Conservation (phyloP, 495 filamentous ascomycete genomes). For the Acidomyces sp. region DNA sequence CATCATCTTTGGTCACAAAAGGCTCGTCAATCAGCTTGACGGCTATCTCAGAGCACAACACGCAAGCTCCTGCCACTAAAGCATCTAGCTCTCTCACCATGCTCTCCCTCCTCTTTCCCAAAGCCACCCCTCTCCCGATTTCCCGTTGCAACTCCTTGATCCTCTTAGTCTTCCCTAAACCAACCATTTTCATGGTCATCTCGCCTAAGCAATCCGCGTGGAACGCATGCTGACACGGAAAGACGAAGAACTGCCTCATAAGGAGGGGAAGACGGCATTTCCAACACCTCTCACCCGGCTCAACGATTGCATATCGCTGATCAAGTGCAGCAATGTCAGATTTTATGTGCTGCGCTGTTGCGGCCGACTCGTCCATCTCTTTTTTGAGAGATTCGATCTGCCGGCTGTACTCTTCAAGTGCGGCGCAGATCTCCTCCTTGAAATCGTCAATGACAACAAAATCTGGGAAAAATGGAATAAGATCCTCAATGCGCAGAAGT, state of each 20-base stretch:
- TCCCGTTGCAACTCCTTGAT: slow-evolving; percentile 75
- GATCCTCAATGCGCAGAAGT: slow-evolving; percentile 82
- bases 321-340: slow-evolving; percentile 72
- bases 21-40: slow-evolving; percentile 88
- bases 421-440: slow-evolving; percentile 92
- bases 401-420: slow-evolving; percentile 79
- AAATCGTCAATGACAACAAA: slow-evolving; percentile 99
- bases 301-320: slow-evolving; percentile 85
- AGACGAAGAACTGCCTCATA: slow-evolving; percentile 88
- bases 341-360: slow-evolving; percentile 79
- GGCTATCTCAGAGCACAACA: slow-evolving; percentile 85
- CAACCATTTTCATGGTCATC: slow-evolving; percentile 63
- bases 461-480: slow-evolving; percentile 97
- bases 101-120: slow-evolving; percentile 56
- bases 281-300: slow-evolving; percentile 89
- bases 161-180: slow-evolving; percentile 58
- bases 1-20: slow-evolving; percentile 60
- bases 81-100: slow-evolving; percentile 81
- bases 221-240: slow-evolving; percentile 95
- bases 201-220: slow-evolving; percentile 84
- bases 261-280: slow-evolving; percentile 74
- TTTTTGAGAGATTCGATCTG: slow-evolving; percentile 79
- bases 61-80: slow-evolving; percentile 58
- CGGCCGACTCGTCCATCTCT: slow-evolving; percentile 89
- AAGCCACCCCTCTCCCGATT: slow-evolving; percentile 56